A percentile compares a stretch with the other conserved stretches of the same genome.
Conservation (phyloP, 768 basidiomycete species). For the Xerocomus spinulosus region DNA sequence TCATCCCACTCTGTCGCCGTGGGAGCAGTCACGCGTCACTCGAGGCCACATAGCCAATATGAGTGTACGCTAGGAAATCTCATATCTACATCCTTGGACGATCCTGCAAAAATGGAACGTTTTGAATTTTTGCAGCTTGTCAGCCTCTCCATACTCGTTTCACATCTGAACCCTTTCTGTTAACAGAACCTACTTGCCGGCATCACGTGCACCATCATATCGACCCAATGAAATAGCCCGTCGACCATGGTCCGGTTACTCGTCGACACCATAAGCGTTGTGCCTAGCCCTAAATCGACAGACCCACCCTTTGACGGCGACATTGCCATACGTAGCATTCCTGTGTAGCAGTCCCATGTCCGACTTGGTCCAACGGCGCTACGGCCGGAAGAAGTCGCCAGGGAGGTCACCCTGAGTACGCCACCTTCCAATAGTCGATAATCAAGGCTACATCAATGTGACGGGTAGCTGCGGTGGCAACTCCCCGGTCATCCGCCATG, state of each 20-base stretch:
- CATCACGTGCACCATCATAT: constrained; percentile 17
- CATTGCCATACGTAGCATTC: constrained; percentile 4
- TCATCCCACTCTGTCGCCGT: background rate
- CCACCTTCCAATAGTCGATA: constrained; percentile 14
- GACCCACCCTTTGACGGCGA: constrained; percentile 9
- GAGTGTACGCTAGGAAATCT: no score
- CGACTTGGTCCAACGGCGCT: constrained; percentile 6
- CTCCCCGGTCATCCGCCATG: constrained; percentile 20
- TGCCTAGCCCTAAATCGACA: no score
- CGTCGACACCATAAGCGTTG: no score
- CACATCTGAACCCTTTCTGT: constrained; percentile 18
- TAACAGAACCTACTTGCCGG: constrained; percentile 26
- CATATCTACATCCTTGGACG: constrained; percentile 2
- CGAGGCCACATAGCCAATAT: no score
- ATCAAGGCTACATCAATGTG: constrained; percentile 17
- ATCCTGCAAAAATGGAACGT: constrained; percentile 20
- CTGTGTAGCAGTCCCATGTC: constrained; percentile 1
- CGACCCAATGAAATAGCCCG: background rate
- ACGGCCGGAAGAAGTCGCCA: constrained; percentile 15
- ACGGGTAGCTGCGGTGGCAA: constrained; percentile 21
- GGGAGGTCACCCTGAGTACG: constrained; percentile 22
- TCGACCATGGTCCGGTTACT: constrained; percentile 12
- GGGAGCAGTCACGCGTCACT: background rate
- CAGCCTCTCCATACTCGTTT: constrained; percentile 26
- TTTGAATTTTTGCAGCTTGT: constrained; percentile 13